A percentile compares a stretch with the other conserved stretches of the same genome.
Evolutionary conservation across 179 eudicot genomes (phyloP).

Genomic region (Drosera spatulata): DNA sequence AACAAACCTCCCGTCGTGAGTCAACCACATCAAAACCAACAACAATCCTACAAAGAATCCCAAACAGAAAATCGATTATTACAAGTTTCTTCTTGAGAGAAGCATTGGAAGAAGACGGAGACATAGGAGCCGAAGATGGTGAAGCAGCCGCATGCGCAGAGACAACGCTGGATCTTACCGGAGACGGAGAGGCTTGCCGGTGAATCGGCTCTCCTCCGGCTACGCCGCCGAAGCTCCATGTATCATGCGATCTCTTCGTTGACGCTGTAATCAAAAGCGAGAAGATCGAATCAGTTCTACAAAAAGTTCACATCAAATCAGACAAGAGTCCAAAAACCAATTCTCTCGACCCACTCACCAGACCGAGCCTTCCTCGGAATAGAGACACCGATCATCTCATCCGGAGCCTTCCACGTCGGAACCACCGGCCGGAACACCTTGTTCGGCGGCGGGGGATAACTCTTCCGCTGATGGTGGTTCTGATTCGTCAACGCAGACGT

Average conservation of each 20-base stretch:
- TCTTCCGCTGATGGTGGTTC: conserved; percentile 37
- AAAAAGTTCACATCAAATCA: neutral
- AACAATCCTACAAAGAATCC: neutral
- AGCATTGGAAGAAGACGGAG: conserved; percentile 74
- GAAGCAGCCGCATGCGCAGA: conserved; percentile 20
- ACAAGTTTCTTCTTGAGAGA: conserved; percentile 70
- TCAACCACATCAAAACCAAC: neutral
- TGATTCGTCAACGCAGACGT: conserved; percentile 14
- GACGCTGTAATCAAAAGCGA: conserved; percentile 35
- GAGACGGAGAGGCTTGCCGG: conserved; percentile 56
- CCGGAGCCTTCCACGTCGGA: conserved; percentile 77
- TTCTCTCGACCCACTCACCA: conserved; percentile 22
- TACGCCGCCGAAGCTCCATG: conserved; percentile 42
- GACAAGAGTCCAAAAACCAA: neutral
- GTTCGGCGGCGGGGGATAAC: conserved; percentile 44
- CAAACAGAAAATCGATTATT: conserved; percentile 12
- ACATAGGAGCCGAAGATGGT: conserved; percentile 37
- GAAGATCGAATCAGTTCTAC: conserved; percentile 11
- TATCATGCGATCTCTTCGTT: conserved; percentile 69
- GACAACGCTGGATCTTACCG: conserved; percentile 35
- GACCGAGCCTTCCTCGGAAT: conserved; percentile 94
- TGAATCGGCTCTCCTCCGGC: conserved; percentile 34
- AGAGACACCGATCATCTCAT: conserved; percentile 80
- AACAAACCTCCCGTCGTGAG: conserved; percentile 3
- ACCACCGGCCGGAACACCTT: conserved; percentile 34